Evolutionary conservation across 1,284 basidiomycete genomes (phyloP), one percentile per base, ranked within the genome.

Genomic region (Caloboletus inedulis): DNA sequence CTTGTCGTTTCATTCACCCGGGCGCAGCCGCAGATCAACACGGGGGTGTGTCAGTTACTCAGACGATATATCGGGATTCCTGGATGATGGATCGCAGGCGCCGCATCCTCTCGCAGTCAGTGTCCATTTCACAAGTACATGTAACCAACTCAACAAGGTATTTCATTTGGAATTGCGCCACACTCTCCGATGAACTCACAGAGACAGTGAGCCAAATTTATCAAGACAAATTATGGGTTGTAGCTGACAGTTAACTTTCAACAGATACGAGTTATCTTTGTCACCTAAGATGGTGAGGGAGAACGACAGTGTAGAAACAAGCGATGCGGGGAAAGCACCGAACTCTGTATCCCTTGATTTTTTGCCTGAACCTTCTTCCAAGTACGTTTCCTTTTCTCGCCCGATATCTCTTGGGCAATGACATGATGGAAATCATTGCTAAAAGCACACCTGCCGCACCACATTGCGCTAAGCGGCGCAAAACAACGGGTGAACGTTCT

Each of bases 361-460:
- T 21, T 43, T 37, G 31, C 27, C 56, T 7, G 39, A 23, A 31
- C 34, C 33, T n/a, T 40, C 40, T 30, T 45, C 37, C 40, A 29
- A 23, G 63, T 61, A 47, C 49, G 62, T 62, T 42, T 37, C 27
- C 10, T 53, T 45, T n/a, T 7, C 14, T 18, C 29, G 23, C 43
- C 4, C 9, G 27, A 42, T 18, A 36, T 40, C 13, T 5, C 16
- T 41, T 40, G 14, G 8, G 12, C 39, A 35, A 40, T 62, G 25
- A 57, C 40, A 43, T 5, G 36, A 43, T 35, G 10, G 30, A 30
- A 34, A 36, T 18, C 30, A 9, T 30, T 19, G 6, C 16, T 13
- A 19, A 47, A 49, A 61, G 58, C 14, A 37, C 27, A 7, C 3
- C 23, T 34, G 5, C 25, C 7, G 19, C 42, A 9, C 23, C 34